Evolutionary conservation across 768 basidiomycete species (phyloP), one percentile per base, ranked within the genome.

Genomic region (Pleurotus platypus): DNA sequence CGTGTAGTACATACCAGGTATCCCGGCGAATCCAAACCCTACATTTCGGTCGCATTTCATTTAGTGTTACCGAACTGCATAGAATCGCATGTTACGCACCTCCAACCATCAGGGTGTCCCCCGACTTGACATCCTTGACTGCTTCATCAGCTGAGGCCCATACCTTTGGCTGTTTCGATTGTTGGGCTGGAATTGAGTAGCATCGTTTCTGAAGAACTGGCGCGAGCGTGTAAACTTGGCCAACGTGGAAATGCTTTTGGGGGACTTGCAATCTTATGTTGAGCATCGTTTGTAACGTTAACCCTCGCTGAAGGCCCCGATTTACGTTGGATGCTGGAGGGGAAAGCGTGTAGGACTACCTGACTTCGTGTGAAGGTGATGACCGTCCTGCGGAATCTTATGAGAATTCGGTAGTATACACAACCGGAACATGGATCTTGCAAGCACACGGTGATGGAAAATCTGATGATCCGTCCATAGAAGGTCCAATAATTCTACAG

Each of bases 11-110:
- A 42, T 46, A 91, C 90, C 89, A 64, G 94, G 92, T 46, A 93
- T 89, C 27, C 94, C 94, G 62, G 91, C 90, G 51, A 92, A 74
- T 46, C 94, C 94, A 65, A 97, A 97, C 24, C 94, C 93, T 93
- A 63, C n/a, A 45, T 7, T 45, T 45, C 42, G 20, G n/a, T 15
- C 42, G 11, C 5, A 45, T 45, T 11, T 16, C 9, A 16, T 16
- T 45, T 2, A 4, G 42, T 45, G 42, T 16, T 1, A 15, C n/a
- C 13, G 5, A 45, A 45, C 42, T n/a, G 42, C 2, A 45, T 35
- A 18, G 11, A n/a, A n/a, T 16, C 15, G 12, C 20, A n/a, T n/a
- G 2, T 18, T 5, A 66, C 85, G 60, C 62, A 93, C 93, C 93
- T 75, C 87, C 92, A 62, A 88, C 89, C 20, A 97, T 78, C 42